phyloP scores from a whole-genome alignment of 1,284 basidiomycete genomes.

The Tilletia walkeri region DNA sequence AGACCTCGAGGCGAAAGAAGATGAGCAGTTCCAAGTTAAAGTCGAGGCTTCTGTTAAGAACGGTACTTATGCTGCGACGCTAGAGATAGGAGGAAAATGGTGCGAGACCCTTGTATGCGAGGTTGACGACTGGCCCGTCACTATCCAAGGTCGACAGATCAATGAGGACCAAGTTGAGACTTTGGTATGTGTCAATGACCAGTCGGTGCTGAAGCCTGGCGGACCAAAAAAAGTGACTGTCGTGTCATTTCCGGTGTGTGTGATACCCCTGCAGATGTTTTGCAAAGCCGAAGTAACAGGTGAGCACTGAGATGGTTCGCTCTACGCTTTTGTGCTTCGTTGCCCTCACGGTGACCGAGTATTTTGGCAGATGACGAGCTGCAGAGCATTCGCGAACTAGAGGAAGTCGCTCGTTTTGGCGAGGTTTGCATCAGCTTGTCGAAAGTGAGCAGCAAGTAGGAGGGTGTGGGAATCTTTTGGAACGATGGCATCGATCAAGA shows the following conservation, averaged over 20 bases:
- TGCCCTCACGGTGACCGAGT: background rate
- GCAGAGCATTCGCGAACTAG: background rate
- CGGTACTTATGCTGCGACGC: background rate
- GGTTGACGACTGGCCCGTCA: background rate
- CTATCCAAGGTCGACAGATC: background rate
- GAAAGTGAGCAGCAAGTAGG: background rate
- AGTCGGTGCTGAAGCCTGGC: background rate
- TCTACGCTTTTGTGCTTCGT: background rate
- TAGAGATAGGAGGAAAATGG: background rate
- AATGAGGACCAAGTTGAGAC: background rate
- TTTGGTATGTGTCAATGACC: background rate
- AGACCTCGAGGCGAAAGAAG: constrained; percentile 1
- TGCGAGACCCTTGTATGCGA: background rate
- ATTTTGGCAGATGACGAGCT: background rate
- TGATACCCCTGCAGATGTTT: background rate
- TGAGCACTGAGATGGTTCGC: background rate
- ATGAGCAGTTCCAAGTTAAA: background rate
- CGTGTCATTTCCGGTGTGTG: background rate
- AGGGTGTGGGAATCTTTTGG: background rate
- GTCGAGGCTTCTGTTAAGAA: background rate
- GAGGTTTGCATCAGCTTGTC: background rate
- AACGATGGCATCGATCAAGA: background rate
- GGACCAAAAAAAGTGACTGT: background rate
- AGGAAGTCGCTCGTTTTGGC: background rate
- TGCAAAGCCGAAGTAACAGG: background rate